Conservation (phyloP, 352 stramenopile genomes). For the Globisporangium paroecandrum region DNA sequence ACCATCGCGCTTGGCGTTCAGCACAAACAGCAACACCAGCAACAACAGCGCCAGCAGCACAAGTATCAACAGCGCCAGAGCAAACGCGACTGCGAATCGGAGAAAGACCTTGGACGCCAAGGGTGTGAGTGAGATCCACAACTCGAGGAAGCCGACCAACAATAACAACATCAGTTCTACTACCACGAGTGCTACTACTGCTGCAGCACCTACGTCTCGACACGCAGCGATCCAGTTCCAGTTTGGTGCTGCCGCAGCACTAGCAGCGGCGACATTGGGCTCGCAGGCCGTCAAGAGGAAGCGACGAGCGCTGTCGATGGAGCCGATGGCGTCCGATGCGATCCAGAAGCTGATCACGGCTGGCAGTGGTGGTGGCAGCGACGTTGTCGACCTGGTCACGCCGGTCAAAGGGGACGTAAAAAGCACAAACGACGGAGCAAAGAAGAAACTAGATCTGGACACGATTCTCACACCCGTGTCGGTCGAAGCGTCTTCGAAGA, state of each 20-base stretch:
- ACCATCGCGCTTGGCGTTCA: background rate
- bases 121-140: background rate
- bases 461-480: slow-evolving; percentile 11
- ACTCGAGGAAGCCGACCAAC: background rate
- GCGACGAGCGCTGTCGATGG: slow-evolving; percentile 58
- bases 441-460: slow-evolving; percentile 17
- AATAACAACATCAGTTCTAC: background rate
- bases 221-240: slow-evolving; percentile 19
- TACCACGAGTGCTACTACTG: background rate
- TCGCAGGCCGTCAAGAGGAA: slow-evolving; percentile 27
- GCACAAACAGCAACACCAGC: background rate
- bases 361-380: background rate
- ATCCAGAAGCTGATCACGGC: slow-evolving; percentile 52
- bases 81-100: slow-evolving; percentile 54
- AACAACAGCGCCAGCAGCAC: background rate
- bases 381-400: background rate
- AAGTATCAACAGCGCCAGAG: background rate
- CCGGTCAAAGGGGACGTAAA: slow-evolving; percentile 6
- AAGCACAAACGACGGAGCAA: background rate
- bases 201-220: background rate
- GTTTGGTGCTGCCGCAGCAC: slow-evolving; percentile 18
- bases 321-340: slow-evolving; percentile 58
- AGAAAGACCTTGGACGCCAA: slow-evolving; percentile 14
- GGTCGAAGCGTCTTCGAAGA: background rate
- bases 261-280: slow-evolving; percentile 18